Evolutionary conservation across 73 alveolate genomes (phyloP).

Genomic region (Paramecium sexaurelia): DNA sequence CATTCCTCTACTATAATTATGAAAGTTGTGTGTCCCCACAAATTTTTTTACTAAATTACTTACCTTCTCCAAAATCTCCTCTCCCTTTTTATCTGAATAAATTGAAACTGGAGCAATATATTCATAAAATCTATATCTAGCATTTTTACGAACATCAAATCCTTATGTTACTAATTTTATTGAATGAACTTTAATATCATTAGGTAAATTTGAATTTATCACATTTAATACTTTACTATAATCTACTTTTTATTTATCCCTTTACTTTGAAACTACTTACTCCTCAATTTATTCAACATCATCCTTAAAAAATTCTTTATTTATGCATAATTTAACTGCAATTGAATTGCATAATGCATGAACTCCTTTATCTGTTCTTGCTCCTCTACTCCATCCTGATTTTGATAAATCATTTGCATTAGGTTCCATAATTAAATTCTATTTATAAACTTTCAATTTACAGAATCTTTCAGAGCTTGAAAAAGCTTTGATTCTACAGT

Average conservation of each 20-base stretch:
- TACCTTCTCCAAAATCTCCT: conserved; percentile 76
- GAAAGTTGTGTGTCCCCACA: conserved; percentile 94
- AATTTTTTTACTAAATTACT: conserved; percentile 72
- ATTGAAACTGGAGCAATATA: conserved; percentile 87
- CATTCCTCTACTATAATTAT: conserved; percentile 90
- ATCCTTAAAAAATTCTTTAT: conserved; percentile 49
- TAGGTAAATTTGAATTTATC: conserved; percentile 84
- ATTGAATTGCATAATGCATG: conserved; percentile 84
- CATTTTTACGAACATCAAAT: conserved; percentile 91
- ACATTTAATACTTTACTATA: conserved; percentile 74
- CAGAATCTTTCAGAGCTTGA: conserved; percentile 58
- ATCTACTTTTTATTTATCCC: conserved; percentile 67
- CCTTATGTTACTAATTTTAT: conserved; percentile 78
- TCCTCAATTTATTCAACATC: conserved; percentile 42
- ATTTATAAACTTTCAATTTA: neutral
- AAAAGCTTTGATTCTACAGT: conserved; percentile 61
- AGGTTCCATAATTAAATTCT: conserved; percentile 73
- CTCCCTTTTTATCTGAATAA: conserved; percentile 70
- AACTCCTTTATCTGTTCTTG: conserved; percentile 92
- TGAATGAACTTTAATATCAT: conserved; percentile 83
- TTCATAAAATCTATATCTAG: conserved; percentile 89
- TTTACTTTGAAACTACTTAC: conserved; percentile 51
- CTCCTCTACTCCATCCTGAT: conserved; percentile 89
- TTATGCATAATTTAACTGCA: conserved; percentile 75
- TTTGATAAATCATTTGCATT: conserved; percentile 78